A percentile compares a stretch with the other conserved stretches of the same genome.
phyloP scores from a whole-genome alignment of 2,329 filamentous ascomycete genomes.

The Rhinocladiella similis region DNA sequence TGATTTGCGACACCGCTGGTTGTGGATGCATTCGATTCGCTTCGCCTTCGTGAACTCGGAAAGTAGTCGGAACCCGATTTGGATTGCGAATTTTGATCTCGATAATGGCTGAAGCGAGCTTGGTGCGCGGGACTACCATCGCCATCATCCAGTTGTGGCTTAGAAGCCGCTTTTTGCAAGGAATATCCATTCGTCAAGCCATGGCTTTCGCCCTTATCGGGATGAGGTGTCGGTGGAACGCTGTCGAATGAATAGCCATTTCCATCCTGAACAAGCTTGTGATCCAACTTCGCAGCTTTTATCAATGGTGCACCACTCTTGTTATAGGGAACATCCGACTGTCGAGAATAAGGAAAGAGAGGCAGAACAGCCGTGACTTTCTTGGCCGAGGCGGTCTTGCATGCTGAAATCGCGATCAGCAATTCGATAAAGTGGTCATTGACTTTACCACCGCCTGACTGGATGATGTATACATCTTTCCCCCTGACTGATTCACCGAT shows the following conservation, averaged over 20 bases:
- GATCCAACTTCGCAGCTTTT: slow-evolving; percentile 57
- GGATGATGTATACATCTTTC: slow-evolving; percentile 98
- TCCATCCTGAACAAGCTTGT: slow-evolving; percentile 29
- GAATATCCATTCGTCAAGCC: slow-evolving; percentile 67
- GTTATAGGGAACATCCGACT: slow-evolving; percentile 96
- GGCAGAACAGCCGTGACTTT: slow-evolving; percentile 92
- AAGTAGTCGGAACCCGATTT: slow-evolving; percentile 38
- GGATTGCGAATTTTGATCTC: slow-evolving; percentile 35
- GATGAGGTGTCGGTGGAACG: slow-evolving; percentile 80
- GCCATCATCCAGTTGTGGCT: slow-evolving; percentile 62
- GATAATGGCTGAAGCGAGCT: slow-evolving; percentile 40
- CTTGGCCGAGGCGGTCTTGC: slow-evolving; percentile 89
- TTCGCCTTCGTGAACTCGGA: slow-evolving; percentile 30
- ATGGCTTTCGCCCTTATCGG: slow-evolving; percentile 66
- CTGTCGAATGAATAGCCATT: slow-evolving; percentile 84
- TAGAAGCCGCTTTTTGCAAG: slow-evolving; percentile 72
- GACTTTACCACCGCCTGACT: slow-evolving; percentile 86
- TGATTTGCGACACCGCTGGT: slow-evolving; percentile 60
- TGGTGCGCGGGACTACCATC: slow-evolving; percentile 47
- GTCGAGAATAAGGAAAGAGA: slow-evolving; percentile 93
- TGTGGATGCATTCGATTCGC: slow-evolving; percentile 22
- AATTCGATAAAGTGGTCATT: slow-evolving; percentile 97
- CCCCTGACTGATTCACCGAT: slow-evolving; percentile 95
- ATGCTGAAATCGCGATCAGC: slow-evolving; percentile 97
- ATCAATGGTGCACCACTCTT: slow-evolving; percentile 87